phyloP scores from a whole-genome alignment of 345 rosid species.

The Punica granatum region DNA sequence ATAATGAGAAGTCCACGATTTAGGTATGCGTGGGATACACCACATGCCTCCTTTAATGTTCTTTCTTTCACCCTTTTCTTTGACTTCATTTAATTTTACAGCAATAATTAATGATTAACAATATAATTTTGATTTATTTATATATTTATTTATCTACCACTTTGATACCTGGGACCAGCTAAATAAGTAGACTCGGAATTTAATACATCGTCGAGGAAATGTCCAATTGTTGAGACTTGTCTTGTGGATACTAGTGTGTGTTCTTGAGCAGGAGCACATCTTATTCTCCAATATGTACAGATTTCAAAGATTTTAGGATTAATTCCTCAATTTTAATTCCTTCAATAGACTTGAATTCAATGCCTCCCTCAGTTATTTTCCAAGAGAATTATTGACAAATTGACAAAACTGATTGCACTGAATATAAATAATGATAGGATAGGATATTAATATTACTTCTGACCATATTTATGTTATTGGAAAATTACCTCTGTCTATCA shows the following conservation, averaged over 20 bases:
- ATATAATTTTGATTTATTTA: background rate
- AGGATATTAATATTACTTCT: no score
- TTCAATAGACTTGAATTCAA: no score
- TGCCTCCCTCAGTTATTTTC: no score
- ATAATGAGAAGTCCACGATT: slow-evolving; percentile 3
- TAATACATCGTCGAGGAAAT: background rate
- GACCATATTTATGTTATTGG: background rate
- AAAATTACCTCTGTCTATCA: background rate
- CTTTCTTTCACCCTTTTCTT: slow-evolving; percentile 1
- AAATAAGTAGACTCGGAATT: background rate
- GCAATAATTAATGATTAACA: background rate
- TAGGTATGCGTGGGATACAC: background rate
- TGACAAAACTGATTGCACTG: no score
- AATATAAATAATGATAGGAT: no score
- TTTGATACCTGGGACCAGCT: background rate
- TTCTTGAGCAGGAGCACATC: no score
- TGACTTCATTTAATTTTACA: slow-evolving; percentile 6
- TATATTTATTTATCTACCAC: background rate
- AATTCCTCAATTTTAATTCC: no score
- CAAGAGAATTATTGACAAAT: no score
- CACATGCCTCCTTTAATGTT: slow-evolving; percentile 1
- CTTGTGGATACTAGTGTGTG: no score
- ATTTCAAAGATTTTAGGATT: no score
- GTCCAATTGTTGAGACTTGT: background rate
- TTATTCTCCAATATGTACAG: no score